Conservation (phyloP, 2,329 filamentous ascomycete genomes). For the Immersiporthe knoxdaviesiana region DNA sequence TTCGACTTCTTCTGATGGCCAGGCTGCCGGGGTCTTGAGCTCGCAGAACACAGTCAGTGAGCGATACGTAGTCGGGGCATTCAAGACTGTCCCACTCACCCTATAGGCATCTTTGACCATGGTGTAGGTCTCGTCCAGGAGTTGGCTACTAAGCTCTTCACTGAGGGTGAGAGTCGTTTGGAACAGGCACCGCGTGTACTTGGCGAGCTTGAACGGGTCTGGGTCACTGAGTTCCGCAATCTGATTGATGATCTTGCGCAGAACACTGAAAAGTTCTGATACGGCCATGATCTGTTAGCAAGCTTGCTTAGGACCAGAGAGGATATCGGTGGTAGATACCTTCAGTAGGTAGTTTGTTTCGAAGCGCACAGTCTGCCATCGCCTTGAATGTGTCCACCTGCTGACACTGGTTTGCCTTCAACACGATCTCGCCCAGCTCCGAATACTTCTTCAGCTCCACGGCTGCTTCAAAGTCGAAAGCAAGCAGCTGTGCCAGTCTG, state of each 20-base stretch:
- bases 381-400: constrained; percentile 57
- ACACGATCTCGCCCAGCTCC: constrained; percentile 62
- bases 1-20: constrained; percentile 70
- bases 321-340: constrained; percentile 42
- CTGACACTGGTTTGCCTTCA: constrained; percentile 50
- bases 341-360: constrained; percentile 53
- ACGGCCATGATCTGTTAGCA: constrained; percentile 15
- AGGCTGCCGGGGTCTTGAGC: constrained; percentile 40
- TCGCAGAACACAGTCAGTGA: not conserved
- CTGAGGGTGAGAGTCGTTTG: constrained; percentile 65
- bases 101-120: constrained; percentile 55
- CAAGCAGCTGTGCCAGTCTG: constrained; percentile 69
- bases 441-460: constrained; percentile 70
- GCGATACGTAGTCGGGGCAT: constrained; percentile 34
- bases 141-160: constrained; percentile 57
- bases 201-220: constrained; percentile 64
- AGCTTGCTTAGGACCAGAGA: not conserved
- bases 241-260: constrained; percentile 72
- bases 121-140: constrained; percentile 65
- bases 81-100: constrained; percentile 40
- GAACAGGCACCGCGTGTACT: constrained; percentile 80
- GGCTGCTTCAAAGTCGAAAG: constrained; percentile 80
- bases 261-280: constrained; percentile 53
- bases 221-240: constrained; percentile 62
- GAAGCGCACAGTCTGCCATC: constrained; percentile 68